These are phyloP conservation scores for Sugiyamaella marilandica DNA, from an alignment of 805 yeast genomes.

Conservation along the genomic window DNA sequence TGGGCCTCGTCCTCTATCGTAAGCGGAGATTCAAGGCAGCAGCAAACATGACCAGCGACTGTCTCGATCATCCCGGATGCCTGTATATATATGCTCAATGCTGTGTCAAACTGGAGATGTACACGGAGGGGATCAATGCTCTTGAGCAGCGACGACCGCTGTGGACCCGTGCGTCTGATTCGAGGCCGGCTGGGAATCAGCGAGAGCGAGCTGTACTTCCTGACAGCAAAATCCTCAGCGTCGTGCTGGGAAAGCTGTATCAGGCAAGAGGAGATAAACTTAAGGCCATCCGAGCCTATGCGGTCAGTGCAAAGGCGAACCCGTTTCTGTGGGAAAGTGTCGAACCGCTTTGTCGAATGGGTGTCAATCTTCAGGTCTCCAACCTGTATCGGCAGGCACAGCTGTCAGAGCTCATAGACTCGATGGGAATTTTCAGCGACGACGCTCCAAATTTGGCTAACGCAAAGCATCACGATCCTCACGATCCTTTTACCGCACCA, in stretches of 20 bases:
- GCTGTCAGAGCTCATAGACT: background rate
- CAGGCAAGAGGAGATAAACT: conserved; percentile 52
- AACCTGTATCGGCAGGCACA: conserved; percentile 24
- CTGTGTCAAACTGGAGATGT: conserved; percentile 51
- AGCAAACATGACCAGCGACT: conserved; percentile 43
- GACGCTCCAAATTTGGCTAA: background rate
- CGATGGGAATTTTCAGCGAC: background rate
- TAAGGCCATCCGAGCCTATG: conserved; percentile 61
- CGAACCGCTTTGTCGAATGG: conserved; percentile 65
- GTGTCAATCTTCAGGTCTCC: conserved; percentile 61
- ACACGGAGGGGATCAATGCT: conserved; percentile 58
- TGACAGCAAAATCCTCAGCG: conserved; percentile 1
- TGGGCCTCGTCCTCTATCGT: conserved; percentile 61
- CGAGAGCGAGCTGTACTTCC: background rate
- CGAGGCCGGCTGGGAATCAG: background rate
- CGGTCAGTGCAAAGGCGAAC: conserved; percentile 64
- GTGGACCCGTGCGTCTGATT: background rate
- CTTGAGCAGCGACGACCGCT: conserved; percentile 31
- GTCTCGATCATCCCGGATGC: conserved; percentile 63
- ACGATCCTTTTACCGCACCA: conserved; percentile 14
- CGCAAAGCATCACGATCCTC: background rate
- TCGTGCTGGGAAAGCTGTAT: conserved; percentile 66
- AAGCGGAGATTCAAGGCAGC: conserved; percentile 59
- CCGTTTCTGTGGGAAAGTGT: conserved; percentile 87
- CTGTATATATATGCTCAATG: conserved; percentile 68